Conservation (phyloP, 805 yeast genomes). For the Clavispora carvajalis region DNA sequence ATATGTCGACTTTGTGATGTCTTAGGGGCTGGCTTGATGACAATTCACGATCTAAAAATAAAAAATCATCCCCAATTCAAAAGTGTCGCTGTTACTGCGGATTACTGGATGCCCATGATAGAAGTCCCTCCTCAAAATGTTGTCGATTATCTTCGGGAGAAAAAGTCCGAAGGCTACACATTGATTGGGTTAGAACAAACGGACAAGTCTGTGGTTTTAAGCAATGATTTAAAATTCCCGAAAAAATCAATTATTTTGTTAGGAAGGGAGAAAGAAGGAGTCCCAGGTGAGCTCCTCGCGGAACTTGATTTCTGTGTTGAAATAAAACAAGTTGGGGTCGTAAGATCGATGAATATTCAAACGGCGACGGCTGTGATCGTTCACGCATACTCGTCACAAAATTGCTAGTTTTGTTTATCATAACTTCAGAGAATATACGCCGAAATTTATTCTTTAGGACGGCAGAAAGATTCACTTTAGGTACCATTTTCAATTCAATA, state of each 20-base stretch:
- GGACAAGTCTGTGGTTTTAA: conserved; percentile 73
- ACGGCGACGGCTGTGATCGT: conserved; percentile 94
- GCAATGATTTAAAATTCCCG: conserved; percentile 65
- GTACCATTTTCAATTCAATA: neutral
- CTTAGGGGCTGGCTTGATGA: conserved; percentile 78
- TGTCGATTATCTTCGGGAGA: conserved; percentile 48
- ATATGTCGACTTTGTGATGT: conserved; percentile 91
- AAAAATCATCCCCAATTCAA: conserved; percentile 66
- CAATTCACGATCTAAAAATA: conserved; percentile 66
- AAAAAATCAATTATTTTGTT: conserved; percentile 68
- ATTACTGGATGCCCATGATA: conserved; percentile 88
- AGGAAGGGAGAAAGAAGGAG: conserved; percentile 88
- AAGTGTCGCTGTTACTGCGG: conserved; percentile 91
- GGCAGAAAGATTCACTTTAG: too few species aligned
- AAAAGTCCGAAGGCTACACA: conserved; percentile 74
- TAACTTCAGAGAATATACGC: too few species aligned
- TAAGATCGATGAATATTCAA: conserved; percentile 94
- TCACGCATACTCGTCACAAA: conserved; percentile 78
- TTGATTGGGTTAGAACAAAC: conserved; percentile 91
- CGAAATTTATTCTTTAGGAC: too few species aligned
- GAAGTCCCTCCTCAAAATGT: conserved; percentile 64
- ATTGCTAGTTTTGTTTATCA: conserved; percentile 39
- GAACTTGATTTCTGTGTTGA: conserved; percentile 85
- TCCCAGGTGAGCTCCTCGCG: conserved; percentile 78
- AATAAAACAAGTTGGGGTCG: conserved; percentile 86